phyloP scores from a whole-genome alignment of 2,329 filamentous ascomycete genomes.

The Beauveria sp. region DNA sequence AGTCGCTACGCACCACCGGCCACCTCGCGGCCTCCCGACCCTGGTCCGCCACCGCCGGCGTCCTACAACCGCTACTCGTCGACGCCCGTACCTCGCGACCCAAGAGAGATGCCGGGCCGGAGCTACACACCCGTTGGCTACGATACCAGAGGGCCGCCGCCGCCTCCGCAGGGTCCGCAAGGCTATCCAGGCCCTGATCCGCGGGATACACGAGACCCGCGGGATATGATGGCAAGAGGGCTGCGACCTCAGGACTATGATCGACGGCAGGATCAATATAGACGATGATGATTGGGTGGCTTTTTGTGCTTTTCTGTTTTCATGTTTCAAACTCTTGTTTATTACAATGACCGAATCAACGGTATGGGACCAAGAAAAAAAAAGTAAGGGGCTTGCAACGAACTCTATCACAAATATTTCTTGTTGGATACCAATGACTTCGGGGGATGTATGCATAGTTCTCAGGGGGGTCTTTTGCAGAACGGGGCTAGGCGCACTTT shows the following conservation, averaged over 20 bases:
- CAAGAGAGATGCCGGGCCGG: slow-evolving; percentile 31
- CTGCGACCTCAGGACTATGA: slow-evolving; percentile 40
- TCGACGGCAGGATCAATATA: slow-evolving; percentile 35
- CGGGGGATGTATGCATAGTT: neutral
- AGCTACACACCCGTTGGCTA: slow-evolving; percentile 40
- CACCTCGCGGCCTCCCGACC: slow-evolving; percentile 32
- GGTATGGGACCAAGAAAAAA: neutral
- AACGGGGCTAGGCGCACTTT: neutral
- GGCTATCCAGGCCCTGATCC: slow-evolving; percentile 16
- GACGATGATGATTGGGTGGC: slow-evolving; percentile 25
- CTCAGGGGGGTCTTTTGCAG: neutral
- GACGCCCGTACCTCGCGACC: slow-evolving; percentile 36
- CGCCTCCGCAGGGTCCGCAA: slow-evolving; percentile 19
- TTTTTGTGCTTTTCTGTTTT: neutral
- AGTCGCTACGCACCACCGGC: slow-evolving; percentile 28
- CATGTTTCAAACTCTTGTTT: neutral
- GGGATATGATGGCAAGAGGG: slow-evolving; percentile 35
- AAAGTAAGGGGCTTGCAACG: neutral
- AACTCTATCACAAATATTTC: neutral
- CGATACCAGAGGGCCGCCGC: slow-evolving; percentile 28
- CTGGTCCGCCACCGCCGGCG: slow-evolving; percentile 30
- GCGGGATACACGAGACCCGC: slow-evolving; percentile 27
- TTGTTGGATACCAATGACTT: slow-evolving; percentile 5
- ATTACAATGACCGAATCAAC: neutral
- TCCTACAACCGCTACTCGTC: slow-evolving; percentile 37